Conservation (phyloP, 225 moss, liverwort and hornwort genomes). For the Neckera pumila region DNA sequence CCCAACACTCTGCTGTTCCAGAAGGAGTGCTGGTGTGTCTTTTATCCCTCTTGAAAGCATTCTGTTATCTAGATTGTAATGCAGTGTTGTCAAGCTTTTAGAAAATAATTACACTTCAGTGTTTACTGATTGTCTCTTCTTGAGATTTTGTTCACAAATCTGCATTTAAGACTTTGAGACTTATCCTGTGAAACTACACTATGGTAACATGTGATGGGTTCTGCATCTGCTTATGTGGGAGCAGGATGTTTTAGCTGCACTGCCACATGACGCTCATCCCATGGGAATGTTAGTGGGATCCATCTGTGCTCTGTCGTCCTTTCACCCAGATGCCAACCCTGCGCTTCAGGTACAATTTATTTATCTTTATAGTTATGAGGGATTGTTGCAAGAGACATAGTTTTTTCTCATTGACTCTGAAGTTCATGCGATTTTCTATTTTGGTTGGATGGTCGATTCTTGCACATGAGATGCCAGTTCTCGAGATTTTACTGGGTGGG, state of each 20-base stretch:
- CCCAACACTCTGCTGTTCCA: slow-evolving; percentile 83
- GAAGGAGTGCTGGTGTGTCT: slow-evolving; percentile 78
- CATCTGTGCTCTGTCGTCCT: slow-evolving; percentile 75
- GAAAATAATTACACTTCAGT: neutral
- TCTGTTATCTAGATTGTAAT: neutral
- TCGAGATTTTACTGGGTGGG: neutral
- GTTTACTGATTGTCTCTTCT: neutral
- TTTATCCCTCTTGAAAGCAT: neutral
- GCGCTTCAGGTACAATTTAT: slow-evolving; percentile 52
- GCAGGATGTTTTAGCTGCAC: slow-evolving; percentile 58
- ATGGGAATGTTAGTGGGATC: slow-evolving; percentile 94
- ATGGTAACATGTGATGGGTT: neutral
- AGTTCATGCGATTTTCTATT: neutral
- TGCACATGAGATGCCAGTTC: neutral
- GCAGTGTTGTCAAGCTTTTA: neutral
- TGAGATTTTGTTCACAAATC: neutral
- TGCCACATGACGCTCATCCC: slow-evolving; percentile 91
- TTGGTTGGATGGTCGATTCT: neutral
- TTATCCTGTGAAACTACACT: neutral
- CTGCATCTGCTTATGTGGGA: neutral
- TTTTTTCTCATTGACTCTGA: neutral
- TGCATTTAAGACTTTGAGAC: neutral
- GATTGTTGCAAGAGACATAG: neutral
- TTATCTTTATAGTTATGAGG: neutral
- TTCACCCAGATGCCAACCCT: slow-evolving; percentile 91